Evolutionary conservation across 441 rosid genomes (phyloP), one percentile per base, ranked within the genome.

Genomic region (Bruguiera hainesii): DNA sequence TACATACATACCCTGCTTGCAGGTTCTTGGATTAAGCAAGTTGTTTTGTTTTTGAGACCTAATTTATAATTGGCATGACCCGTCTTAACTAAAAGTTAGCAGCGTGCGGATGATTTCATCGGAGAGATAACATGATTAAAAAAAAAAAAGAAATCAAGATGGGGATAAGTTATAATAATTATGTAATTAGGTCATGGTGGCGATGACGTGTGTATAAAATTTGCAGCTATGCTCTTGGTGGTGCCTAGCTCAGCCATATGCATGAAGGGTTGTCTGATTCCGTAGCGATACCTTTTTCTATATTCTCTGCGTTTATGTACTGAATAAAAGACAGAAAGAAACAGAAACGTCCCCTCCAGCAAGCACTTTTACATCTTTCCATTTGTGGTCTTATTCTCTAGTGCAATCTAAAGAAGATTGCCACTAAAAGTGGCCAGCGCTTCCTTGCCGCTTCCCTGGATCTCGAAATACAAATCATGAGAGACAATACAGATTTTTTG

Each of bases 341-440:
- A 46, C 57, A 74, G 82, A 77, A 80, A 75, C 80, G 87, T 82
- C 83, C 84, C 79, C 75, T 79, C 83, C 83, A 79, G 76, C 80
- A 81, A 78, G 82, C 82, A 74, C 37, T 18, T 4, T 2, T 58
- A 10, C 19, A n/a, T 3, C 20, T 67, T 68, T 6, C 71, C 65
- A 64, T 69, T 75, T 64, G 81, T 73, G 72, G 78, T 72, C 66
- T 72, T 70, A 71, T 83, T 76, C 72, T 77, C 78, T 33, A 84
- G 85, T 85, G 90, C 86, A 80, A 79, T 81, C 66, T 68, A 62
- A 84, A 87, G 88, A 79, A 83, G 80, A 70, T 75, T 75, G 80
- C 82, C 97, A 91, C 93, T 85, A 85, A 75, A 81, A 76, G 83
- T 82, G 90, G 90, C 66, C 68, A 61, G 37, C 61, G 75, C 67